Evolutionary conservation across 2,329 filamentous ascomycete species (phyloP), one percentile per base, ranked within the genome.

Genomic region (Emmonsia crescens): DNA sequence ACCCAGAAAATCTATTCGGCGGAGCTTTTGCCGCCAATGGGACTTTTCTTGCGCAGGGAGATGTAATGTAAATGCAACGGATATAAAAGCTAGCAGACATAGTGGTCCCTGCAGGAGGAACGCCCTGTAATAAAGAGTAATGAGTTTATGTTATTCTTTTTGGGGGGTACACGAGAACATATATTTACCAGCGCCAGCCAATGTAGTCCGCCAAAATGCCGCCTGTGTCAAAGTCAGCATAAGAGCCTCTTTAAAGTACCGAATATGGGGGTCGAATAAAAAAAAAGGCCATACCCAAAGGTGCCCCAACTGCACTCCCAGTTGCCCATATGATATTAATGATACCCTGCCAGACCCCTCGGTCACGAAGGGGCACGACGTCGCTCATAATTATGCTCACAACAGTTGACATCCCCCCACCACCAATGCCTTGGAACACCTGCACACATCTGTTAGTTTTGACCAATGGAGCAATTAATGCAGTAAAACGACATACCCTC

Each of bases 341-440:
- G 63, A 85, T 78, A 6, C 88, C 88, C 72, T 91, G 89, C 85
- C 86, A 92, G 10, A 86, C 78, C 1, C 88, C 89, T 61, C 88
- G 78, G 59, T 89, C 83, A 21, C 87, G 79, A 46, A 91, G 75
- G 0, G 87, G 82, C 3, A 92, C 82, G 21, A 90, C 79, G 71
- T 92, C 89, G 64, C 83, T 87, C 66, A 91, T 73, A 57, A 91
- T 73, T 57, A 91, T 89, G 52, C 80, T 83, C 19, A 86, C 84
- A 55, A 89, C 83, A 0, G 85, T 84, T 24, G 83, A 85, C 83
- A 91, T 87, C 9, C 88, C 88, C 1, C 85, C 87, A 16, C 87
- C 87, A 12, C 88, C 88, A 58, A 89, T 81, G 2, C 83, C 84
- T 65, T 82, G 80, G 63, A 85, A 81, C 1, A 82, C 81, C 70